Base-by-base conservation (phyloP, 129 eudicot species). In the Centrapalus pauciflorus region DNA sequence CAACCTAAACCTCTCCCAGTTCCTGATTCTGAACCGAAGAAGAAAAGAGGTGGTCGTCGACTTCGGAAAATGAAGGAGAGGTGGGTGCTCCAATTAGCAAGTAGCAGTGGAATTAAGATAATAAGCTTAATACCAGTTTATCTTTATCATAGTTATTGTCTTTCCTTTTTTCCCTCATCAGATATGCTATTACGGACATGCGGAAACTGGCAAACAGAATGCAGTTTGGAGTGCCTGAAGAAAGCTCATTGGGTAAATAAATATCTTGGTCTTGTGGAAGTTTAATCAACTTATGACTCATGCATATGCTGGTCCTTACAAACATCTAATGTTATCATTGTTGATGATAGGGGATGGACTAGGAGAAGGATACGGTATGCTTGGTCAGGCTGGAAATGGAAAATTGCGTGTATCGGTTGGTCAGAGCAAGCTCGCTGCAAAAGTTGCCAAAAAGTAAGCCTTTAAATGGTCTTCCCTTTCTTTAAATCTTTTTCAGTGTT, bases 1-100 rank as follows among this genome's bases (percentile, higher is more conserved):
- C 92, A 82, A 73, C 97, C 97, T 4, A 94, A 89, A 73, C 99
- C 99, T 28, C 96, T 94, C 19, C 99, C 99, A 1, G 99, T 94
- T 62, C 99, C 99, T 50, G 99, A 94, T 81, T 89, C 96, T 19
- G 96, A 89, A 71, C 96, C 99, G 3, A 94, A 89, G 62, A 94
- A 94, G 79, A 89, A 89, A 83, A 77, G 99, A 79, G 97, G 99
- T 35, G 95, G 99, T 10, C 90, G 88, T 24, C 78, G 97, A 32
- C 78, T 86, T 29, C 76, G 99, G 68, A 94, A 94, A 82, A 76
- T 80, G 97, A 94, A 94, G 79, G 99, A 94, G 74, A 89, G 99
- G 95, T 88, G 7, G 33, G 52, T 14, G 14, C 16, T 26, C 33
- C 51, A 35, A 7, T 61, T n/a, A 34, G 26, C 7, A 19, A 25